phyloP scores from a whole-genome alignment of 139 green algal species.

The Picochlorum sp. region DNA sequence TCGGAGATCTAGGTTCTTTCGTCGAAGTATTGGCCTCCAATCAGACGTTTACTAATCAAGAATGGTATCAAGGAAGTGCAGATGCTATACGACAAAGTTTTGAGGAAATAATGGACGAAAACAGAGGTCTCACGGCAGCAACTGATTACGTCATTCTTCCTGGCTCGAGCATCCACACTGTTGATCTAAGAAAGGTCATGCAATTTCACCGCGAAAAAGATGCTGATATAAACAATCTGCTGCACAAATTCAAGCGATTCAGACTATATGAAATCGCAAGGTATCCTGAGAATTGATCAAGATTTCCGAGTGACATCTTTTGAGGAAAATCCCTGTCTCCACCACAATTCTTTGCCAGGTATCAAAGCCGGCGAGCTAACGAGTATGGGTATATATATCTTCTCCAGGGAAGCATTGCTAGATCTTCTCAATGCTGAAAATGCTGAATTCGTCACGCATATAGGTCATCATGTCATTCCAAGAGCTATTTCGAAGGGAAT shows the following conservation, averaged over 20 bases:
- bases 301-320: constrained; percentile 61
- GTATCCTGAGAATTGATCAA: constrained; percentile 55
- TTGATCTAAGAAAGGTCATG: constrained; percentile 25
- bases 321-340: constrained; percentile 35
- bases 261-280: constrained; percentile 5
- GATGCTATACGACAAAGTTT: constrained; percentile 47
- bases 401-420: constrained; percentile 42
- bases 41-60: constrained; percentile 28
- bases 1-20: constrained; percentile 33
- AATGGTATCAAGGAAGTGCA: constrained; percentile 39
- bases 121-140: constrained; percentile 18
- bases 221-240: constrained; percentile 44
- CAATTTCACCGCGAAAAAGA: constrained; percentile 23
- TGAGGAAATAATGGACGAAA: constrained; percentile 21
- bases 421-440: constrained; percentile 31
- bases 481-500: constrained; percentile 50
- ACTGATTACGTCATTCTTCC: constrained; percentile 36
- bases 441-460: constrained; percentile 45
- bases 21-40: constrained; percentile 46
- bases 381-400: constrained; percentile 80
- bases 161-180: constrained; percentile 31
- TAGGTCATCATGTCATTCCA: constrained; percentile 76
- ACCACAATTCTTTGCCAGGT: constrained; percentile 44
- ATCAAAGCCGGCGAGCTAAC: constrained; percentile 84
- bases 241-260: constrained; percentile 22